Base-by-base conservation (phyloP, 768 basidiomycete species). In the Agrocybe praecox region DNA sequence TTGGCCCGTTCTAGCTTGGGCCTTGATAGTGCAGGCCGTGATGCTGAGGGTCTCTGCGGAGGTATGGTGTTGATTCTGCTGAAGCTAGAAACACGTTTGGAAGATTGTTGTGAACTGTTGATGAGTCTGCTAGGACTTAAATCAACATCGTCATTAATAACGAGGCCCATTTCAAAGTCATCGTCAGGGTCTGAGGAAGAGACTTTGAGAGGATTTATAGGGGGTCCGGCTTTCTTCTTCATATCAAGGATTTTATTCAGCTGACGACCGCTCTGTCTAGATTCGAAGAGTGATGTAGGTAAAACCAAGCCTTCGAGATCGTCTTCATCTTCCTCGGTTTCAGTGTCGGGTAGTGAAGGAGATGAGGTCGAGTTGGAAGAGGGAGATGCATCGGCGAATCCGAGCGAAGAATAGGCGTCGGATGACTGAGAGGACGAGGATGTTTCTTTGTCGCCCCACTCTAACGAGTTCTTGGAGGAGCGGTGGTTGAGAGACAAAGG, bases 361-460 rank as follows among this genome's bases (percentile, higher is more conserved):
- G 88, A 89, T 2, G 85, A 84, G 0, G 82, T 81, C 36, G 88
- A 90, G 57, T 85, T 87, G 23, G 89, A 90, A 12, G 89, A 92
- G 4, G 84, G 81, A 2, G 85, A 88, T 18, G 81, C 82, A 60
- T 87, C 86, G 42, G 85, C 84, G 60, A 93, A 88, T 49, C 90
- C 88, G 33, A 94, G 80, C 19, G 86, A 82, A 40, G 92, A 92
- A 64, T 90, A 92, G 9, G 89, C 84, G 68, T 94, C 92, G 21
- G 92, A 94, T n/a, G 91, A 93, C 65, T 90, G 89, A 14, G 90
- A 91, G 6, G 90, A 91, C 5, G 82, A 85, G 1, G 92, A 89
- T 45, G 89, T 84, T 65, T 94, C 90, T 67, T 84, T 90, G 73
- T 93, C 91, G 26, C 88, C 79, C 90, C 91, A 93, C 73, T 92